Conservation (phyloP, 2,329 filamentous ascomycete genomes). For the Colletotrichum coccodes region DNA sequence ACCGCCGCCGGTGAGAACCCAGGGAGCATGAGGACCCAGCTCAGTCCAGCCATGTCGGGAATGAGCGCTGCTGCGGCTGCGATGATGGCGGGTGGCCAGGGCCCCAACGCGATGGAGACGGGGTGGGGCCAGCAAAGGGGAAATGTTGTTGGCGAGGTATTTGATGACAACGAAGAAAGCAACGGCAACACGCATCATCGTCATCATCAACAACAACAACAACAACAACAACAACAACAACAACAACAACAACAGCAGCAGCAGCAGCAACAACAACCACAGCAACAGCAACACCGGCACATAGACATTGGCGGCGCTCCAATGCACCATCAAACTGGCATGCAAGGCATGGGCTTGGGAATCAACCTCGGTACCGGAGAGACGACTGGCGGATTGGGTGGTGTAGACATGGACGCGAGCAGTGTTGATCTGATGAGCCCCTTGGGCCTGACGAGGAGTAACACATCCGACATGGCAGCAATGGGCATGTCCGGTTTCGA, state of each 20-base stretch:
- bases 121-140: slow-evolving; percentile 23
- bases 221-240: neutral
- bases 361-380: slow-evolving; percentile 12
- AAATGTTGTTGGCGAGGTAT: slow-evolving; percentile 22
- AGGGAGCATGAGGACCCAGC: slow-evolving; percentile 45
- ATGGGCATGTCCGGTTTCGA: slow-evolving; percentile 31
- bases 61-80: slow-evolving; percentile 11
- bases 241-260: neutral
- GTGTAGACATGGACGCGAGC: slow-evolving; percentile 24
- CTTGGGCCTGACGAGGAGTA: slow-evolving; percentile 27
- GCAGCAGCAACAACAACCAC: too few species aligned
- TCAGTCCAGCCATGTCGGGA: slow-evolving; percentile 41
- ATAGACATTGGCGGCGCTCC: too few species aligned
- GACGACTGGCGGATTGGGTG: slow-evolving; percentile 4
- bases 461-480: slow-evolving; percentile 24
- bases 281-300: too few species aligned
- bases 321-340: slow-evolving; percentile 8
- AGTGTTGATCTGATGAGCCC: slow-evolving; percentile 32
- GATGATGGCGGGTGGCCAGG: slow-evolving; percentile 12
- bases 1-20: slow-evolving; percentile 53
- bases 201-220: neutral
- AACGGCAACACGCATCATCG: neutral
- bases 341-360: slow-evolving; percentile 18
- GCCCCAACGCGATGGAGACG: neutral
- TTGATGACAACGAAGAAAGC: slow-evolving; percentile 26